Conservation (phyloP, 1,284 basidiomycete genomes). For the Cutaneotrichosporon cutaneum region DNA sequence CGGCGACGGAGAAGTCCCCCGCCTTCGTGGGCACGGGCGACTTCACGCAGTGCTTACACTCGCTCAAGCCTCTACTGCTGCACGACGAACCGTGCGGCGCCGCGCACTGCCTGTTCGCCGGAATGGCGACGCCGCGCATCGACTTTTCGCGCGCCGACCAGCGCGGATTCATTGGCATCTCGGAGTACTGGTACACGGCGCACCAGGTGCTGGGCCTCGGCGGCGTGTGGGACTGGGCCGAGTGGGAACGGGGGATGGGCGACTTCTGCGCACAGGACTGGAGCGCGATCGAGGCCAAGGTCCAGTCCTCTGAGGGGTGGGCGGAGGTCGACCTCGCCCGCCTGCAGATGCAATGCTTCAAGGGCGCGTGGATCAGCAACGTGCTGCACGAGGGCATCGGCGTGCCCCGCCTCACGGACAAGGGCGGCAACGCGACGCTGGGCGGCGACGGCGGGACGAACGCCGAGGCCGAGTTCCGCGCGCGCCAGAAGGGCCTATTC, state of each 20-base stretch:
- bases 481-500: slow-evolving; percentile 76
- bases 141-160: slow-evolving; percentile 76
- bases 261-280: slow-evolving; percentile 81
- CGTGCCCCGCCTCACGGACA: slow-evolving; percentile 85
- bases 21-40: slow-evolving; percentile 83
- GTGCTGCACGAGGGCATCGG: slow-evolving; percentile 95
- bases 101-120: slow-evolving; percentile 91
- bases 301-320: slow-evolving; percentile 63
- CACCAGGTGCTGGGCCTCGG: slow-evolving; percentile 84
- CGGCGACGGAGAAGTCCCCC: slow-evolving; percentile 60
- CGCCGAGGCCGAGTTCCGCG: slow-evolving; percentile 69
- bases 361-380: slow-evolving; percentile 96
- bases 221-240: slow-evolving; percentile 91
- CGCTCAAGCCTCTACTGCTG: slow-evolving; percentile 77
- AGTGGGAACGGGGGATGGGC: slow-evolving; percentile 89
- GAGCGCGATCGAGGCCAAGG: slow-evolving; percentile 68
- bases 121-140: slow-evolving; percentile 80
- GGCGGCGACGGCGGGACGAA: slow-evolving; percentile 57
- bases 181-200: slow-evolving; percentile 99
- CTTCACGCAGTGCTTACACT: slow-evolving; percentile 76
- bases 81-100: slow-evolving; percentile 80
- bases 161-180: slow-evolving; percentile 88
- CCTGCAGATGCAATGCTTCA: slow-evolving; percentile 98
- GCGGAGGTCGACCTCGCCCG: slow-evolving; percentile 74
- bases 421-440: slow-evolving; percentile 62